A percentile compares a stretch with the other conserved stretches of the same genome.
Conservation (phyloP, 1,284 basidiomycete species). For the Tilletia indica region DNA sequence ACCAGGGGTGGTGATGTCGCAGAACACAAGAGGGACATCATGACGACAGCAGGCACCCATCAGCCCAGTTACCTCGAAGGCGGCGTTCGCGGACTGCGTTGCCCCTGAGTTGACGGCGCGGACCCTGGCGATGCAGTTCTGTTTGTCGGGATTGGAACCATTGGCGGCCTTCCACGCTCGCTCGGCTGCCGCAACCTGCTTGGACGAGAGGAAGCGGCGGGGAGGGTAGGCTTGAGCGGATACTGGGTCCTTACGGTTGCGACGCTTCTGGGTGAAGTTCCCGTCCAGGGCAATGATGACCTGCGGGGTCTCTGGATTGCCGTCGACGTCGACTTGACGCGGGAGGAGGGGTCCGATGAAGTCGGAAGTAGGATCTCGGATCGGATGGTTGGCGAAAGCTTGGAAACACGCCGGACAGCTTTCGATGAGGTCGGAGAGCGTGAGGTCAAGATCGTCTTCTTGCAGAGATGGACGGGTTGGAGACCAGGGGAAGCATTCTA, state of each 20-base stretch:
- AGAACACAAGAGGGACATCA: neutral
- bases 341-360: no score
- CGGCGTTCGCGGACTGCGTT: neutral
- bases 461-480: neutral
- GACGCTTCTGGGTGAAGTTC: neutral
- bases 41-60: neutral
- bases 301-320: neutral
- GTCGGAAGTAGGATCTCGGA: no score
- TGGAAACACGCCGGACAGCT: neutral
- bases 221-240: neutral
- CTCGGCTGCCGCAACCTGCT: neutral
- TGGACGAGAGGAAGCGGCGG: neutral
- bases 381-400: neutral
- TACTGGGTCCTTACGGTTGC: neutral
- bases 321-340: neutral
- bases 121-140: neutral
- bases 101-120: neutral
- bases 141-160: neutral
- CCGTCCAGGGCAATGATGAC: neutral
- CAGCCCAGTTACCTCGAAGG: neutral
- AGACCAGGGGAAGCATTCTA: neutral
- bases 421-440: neutral
- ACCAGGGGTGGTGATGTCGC: slow-evolving; percentile 2
- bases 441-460: neutral
- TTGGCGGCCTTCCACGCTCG: neutral